These are phyloP conservation scores for Hypoxylon rickii DNA, from an alignment of 495 filamentous ascomycete genomes.

Conservation along the genomic window DNA sequence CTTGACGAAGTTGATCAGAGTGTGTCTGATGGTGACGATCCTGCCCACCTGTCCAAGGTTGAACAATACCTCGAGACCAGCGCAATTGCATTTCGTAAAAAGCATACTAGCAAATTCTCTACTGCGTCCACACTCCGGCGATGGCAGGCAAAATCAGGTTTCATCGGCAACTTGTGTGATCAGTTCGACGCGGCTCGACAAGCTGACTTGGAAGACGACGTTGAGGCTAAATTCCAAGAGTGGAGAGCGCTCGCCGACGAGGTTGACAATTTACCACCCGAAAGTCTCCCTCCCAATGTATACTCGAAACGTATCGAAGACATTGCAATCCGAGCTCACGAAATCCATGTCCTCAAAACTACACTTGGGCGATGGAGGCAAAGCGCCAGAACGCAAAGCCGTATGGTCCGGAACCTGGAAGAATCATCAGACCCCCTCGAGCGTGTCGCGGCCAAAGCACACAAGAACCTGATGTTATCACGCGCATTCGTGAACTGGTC, in stretches of 20 bases:
- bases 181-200: conserved; percentile 35
- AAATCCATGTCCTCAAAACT: conserved; percentile 28
- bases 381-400: conserved; percentile 18
- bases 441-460: conserved; percentile 62
- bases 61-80: conserved; percentile 30
- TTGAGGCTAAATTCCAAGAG: conserved; percentile 22
- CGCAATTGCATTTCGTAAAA: conserved; percentile 31
- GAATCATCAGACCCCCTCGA: conserved; percentile 67
- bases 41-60: conserved; percentile 14
- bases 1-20: neutral
- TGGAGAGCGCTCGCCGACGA: conserved; percentile 32
- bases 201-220: conserved; percentile 29
- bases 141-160: conserved; percentile 33
- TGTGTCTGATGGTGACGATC: conserved; percentile 10
- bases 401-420: conserved; percentile 50
- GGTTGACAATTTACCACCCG: conserved; percentile 17
- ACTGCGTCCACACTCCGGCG: conserved; percentile 27
- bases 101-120: conserved; percentile 33
- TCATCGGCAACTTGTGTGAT: conserved; percentile 27
- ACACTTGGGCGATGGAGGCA: conserved; percentile 32
- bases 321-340: conserved; percentile 30
- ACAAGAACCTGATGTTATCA: conserved; percentile 68
- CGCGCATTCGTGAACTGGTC: conserved; percentile 80
- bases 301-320: conserved; percentile 39
- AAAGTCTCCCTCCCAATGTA: conserved; percentile 23